A percentile compares a stretch with the other conserved stretches of the same genome.
phyloP scores from a whole-genome alignment of 1,284 basidiomycete species.

The Cystobasidiaceae sp. region DNA sequence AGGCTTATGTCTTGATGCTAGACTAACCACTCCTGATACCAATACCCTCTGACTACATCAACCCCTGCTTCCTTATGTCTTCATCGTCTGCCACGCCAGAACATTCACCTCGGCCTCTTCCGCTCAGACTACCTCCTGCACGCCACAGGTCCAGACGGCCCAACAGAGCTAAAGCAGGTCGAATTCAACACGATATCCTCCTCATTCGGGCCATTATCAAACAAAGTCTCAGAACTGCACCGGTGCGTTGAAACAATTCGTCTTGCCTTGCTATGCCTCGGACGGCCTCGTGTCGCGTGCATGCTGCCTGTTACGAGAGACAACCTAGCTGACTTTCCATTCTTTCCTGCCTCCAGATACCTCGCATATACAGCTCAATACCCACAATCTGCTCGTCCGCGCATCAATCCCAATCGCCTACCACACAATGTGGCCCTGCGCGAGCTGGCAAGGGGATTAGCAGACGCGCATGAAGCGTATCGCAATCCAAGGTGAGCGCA shows the following conservation, averaged over 20 bases:
- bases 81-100: conserved; percentile 52
- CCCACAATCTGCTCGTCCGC: conserved; percentile 60
- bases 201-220: conserved; percentile 79
- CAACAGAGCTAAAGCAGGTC: conserved; percentile 76
- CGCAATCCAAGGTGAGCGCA: conserved; percentile 50
- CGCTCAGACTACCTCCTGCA: conserved; percentile 95
- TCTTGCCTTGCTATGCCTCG: too few species aligned
- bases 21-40: not conserved
- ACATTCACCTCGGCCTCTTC: conserved; percentile 84
- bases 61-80: not conserved
- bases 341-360: conserved; percentile 53
- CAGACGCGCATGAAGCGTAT: conserved; percentile 72
- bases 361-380: conserved; percentile 57
- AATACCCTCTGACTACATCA: too few species aligned
- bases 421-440: conserved; percentile 69
- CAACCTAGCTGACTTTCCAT: not conserved
- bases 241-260: conserved; percentile 52
- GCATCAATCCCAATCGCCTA: conserved; percentile 58
- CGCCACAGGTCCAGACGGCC: conserved; percentile 41
- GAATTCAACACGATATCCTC: conserved; percentile 97
- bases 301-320: too few species aligned
- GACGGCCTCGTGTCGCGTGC: too few species aligned
- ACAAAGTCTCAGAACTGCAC: conserved; percentile 69
- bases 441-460: conserved; percentile 69
- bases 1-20: not conserved